These are phyloP conservation scores for Eutrema heterophyllum DNA, from an alignment of 345 rosid genomes.

Conservation along the genomic window DNA sequence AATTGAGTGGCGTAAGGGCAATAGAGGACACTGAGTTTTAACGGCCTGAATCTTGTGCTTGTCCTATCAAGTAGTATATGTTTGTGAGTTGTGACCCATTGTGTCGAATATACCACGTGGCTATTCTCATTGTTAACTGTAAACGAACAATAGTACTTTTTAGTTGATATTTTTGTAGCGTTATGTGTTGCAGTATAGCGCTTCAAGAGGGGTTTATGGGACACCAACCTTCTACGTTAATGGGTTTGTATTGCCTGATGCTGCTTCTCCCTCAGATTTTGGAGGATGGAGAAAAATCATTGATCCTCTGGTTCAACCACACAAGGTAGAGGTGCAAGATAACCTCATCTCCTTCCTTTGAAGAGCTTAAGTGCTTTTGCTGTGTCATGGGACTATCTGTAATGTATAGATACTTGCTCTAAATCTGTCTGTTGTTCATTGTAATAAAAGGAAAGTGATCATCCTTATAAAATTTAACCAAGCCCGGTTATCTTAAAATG, in stretches of 20 bases:
- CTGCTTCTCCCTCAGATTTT: constrained; percentile 36
- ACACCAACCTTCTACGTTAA: constrained; percentile 45
- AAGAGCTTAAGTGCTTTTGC: background rate
- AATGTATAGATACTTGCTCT: background rate
- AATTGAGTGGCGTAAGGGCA: background rate
- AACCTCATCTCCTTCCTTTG: background rate
- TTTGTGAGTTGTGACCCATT: background rate
- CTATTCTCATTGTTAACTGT: background rate
- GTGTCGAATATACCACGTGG: background rate
- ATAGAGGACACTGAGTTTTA: background rate
- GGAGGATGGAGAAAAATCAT: constrained; percentile 41
- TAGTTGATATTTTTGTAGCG: background rate
- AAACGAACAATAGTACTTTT: background rate
- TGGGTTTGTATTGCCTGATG: constrained; percentile 39
- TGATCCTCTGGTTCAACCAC: constrained; percentile 34
- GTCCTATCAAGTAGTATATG: background rate
- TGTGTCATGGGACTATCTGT: background rate
- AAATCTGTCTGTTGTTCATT: background rate
- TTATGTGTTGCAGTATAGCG: constrained; percentile 43
- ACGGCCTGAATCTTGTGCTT: background rate
- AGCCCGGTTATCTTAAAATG: background rate
- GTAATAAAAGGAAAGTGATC: background rate
- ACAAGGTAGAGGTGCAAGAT: background rate
- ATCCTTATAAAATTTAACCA: background rate
- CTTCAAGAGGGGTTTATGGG: constrained; percentile 45